Evolutionary conservation across 352 stramenopile genomes (phyloP).

Genomic region (Pythium sukuiense): DNA sequence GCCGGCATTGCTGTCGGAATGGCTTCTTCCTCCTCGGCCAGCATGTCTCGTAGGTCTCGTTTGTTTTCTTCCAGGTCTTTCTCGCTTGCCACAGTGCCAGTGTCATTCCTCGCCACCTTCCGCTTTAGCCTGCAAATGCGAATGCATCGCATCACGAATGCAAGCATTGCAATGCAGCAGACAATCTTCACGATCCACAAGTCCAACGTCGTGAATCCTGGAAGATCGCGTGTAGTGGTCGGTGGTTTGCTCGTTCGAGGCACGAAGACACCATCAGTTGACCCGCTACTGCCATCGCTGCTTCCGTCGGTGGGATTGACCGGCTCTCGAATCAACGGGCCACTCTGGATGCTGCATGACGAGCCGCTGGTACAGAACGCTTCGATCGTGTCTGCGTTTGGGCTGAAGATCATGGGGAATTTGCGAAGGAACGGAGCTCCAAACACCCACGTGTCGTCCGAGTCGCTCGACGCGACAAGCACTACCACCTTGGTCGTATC

Average conservation of each 20-base stretch:
- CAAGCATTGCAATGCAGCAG: neutral
- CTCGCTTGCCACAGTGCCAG: conserved; percentile 11
- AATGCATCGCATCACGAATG: neutral
- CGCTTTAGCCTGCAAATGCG: neutral
- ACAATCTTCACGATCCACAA: neutral
- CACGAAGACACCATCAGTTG: neutral
- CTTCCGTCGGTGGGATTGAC: neutral
- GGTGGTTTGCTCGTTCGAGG: neutral
- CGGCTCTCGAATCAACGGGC: neutral
- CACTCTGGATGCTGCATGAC: conserved; percentile 1
- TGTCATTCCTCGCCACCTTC: neutral
- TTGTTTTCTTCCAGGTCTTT: conserved; percentile 14
- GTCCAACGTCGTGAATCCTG: neutral
- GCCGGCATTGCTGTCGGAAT: neutral
- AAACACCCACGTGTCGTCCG: neutral
- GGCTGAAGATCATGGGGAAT: conserved; percentile 7
- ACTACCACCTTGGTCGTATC: neutral
- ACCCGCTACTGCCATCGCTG: neutral
- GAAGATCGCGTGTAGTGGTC: neutral
- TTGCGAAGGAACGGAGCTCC: conserved; percentile 8
- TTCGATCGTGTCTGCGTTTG: neutral
- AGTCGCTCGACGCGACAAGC: neutral
- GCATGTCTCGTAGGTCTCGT: conserved; percentile 1
- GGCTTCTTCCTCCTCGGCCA: neutral
- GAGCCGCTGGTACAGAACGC: neutral